Evolutionary conservation across 2,329 filamentous ascomycete species (phyloP).

Genomic region (Pestalotiopsis sp.): DNA sequence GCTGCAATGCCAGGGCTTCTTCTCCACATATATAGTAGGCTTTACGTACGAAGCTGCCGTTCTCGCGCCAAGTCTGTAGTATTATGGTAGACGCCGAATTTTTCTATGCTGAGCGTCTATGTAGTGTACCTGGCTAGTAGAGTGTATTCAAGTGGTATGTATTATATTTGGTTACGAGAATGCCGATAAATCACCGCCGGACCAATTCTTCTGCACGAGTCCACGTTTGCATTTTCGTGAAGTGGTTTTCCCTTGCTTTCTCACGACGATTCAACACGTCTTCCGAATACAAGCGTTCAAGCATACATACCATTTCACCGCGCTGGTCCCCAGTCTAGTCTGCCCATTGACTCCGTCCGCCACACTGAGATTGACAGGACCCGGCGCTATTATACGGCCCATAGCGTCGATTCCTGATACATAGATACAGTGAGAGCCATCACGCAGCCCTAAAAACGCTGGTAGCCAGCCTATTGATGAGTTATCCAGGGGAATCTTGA

Average conservation of each 20-base stretch:
- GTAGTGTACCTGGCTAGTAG: background rate
- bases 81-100: background rate
- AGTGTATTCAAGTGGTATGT: background rate
- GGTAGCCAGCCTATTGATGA: background rate
- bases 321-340: background rate
- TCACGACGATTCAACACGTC: background rate
- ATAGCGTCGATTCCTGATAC: background rate
- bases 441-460: background rate
- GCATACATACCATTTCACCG: background rate
- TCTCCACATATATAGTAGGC: background rate
- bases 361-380: background rate
- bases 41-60: background rate
- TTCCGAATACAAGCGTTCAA: background rate
- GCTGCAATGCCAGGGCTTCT: background rate
- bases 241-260: background rate
- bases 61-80: background rate
- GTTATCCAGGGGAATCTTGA: background rate
- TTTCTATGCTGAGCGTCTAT: background rate
- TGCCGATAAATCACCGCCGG: background rate
- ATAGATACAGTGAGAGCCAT: background rate
- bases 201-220: background rate
- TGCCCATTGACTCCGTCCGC: background rate
- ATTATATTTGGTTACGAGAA: constrained; percentile 1
- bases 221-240: background rate
- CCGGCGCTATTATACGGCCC: background rate